Conservation (phyloP, 139 green algal genomes). For the Eudorina sp. region DNA sequence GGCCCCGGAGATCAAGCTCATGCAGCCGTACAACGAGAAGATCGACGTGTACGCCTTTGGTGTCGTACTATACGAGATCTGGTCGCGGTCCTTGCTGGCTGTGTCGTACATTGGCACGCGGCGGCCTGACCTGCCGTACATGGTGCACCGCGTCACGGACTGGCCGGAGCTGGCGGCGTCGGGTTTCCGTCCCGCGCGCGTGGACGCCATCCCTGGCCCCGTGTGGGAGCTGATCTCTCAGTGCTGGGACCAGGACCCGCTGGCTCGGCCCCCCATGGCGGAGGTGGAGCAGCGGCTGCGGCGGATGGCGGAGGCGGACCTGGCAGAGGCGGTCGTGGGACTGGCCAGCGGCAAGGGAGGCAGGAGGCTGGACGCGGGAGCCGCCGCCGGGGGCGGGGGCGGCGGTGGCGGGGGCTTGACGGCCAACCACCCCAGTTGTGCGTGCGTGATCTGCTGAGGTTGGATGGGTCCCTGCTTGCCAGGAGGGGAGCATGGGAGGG, state of each 20-base stretch:
- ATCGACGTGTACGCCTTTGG: conserved; percentile 37
- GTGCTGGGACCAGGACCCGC: conserved; percentile 50
- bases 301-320: not conserved
- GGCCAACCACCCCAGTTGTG: too few relatives aligned
- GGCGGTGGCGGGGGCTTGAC: too few relatives aligned
- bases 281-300: conserved; percentile 11
- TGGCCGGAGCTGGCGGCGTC: not conserved
- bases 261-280: conserved; percentile 27
- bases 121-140: conserved; percentile 10
- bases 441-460: too few relatives aligned
- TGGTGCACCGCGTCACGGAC: not conserved
- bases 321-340: not conserved
- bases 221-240: conserved; percentile 36
- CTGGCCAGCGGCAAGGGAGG: conserved; percentile 15
- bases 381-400: too few relatives aligned
- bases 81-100: not conserved
- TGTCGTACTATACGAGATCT: conserved; percentile 39
- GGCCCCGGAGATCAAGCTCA: conserved; percentile 31
- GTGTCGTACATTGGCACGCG: conserved; percentile 28
- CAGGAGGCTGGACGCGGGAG: too few relatives aligned
- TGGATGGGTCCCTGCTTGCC: too few relatives aligned
- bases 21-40: conserved; percentile 54
- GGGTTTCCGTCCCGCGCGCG: conserved; percentile 33
- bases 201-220: not conserved
- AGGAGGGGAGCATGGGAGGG: too few relatives aligned